A percentile compares a stretch with the other conserved stretches of the same genome.
These are phyloP conservation scores for Amanita rubescens DNA, from an alignment of 768 basidiomycete genomes.

Conservation along the genomic window DNA sequence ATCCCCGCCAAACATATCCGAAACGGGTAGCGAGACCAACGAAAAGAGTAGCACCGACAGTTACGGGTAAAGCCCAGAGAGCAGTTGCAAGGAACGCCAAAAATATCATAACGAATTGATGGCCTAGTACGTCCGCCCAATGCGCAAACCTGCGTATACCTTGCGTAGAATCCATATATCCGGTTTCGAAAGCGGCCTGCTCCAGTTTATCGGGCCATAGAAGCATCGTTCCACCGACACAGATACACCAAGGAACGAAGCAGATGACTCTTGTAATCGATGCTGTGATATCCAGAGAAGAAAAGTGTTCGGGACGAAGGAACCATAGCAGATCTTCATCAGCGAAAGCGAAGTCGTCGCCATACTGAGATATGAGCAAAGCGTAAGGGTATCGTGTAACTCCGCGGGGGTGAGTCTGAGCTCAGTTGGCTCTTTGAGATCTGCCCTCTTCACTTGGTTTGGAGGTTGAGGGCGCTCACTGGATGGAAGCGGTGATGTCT, in stretches of 20 bases:
- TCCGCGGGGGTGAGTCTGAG: too few relatives aligned
- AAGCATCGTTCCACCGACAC: constrained; percentile 35
- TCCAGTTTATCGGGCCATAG: constrained; percentile 31
- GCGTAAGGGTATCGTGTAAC: too few relatives aligned
- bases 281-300: constrained; percentile 14
- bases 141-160: constrained; percentile 35
- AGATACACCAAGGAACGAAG: constrained; percentile 39
- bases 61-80: constrained; percentile 20
- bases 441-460: too few relatives aligned
- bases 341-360: background rate
- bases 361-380: too few relatives aligned
- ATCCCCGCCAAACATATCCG: constrained; percentile 30
- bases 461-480: too few relatives aligned
- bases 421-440: too few relatives aligned
- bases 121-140: constrained; percentile 31
- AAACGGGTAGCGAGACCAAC: constrained; percentile 22
- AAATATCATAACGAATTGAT: constrained; percentile 32
- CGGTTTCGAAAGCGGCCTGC: constrained; percentile 23
- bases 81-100: constrained; percentile 21
- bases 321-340: constrained; percentile 2
- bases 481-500: too few relatives aligned
- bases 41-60: constrained; percentile 16
- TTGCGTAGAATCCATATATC: constrained; percentile 12
- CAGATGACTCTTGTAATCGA: constrained; percentile 13
- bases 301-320: constrained; percentile 13